phyloP scores from a whole-genome alignment of 2,329 filamentous ascomycete genomes.

The Curvularia lunata region DNA sequence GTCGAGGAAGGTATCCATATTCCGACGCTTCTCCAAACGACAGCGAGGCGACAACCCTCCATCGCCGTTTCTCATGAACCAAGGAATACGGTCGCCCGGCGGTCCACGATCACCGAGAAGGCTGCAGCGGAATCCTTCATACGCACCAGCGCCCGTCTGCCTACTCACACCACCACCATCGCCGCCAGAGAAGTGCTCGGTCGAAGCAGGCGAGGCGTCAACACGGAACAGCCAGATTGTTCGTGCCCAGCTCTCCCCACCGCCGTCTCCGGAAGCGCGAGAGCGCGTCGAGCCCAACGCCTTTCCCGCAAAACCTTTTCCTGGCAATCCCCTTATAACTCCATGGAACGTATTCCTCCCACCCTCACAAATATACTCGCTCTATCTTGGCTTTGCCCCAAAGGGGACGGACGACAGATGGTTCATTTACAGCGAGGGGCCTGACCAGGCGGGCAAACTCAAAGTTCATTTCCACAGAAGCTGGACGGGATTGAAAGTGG shows the following conservation, averaged over 20 bases:
- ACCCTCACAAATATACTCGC: constrained; percentile 36
- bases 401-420: constrained; percentile 37
- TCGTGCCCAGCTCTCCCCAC: constrained; percentile 2
- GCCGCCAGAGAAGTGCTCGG: constrained; percentile 11
- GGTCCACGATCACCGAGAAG: constrained; percentile 6
- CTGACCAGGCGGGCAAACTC: constrained; percentile 41
- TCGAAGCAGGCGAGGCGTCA: constrained; percentile 6
- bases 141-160: constrained; percentile 12
- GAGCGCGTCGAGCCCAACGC: constrained; percentile 21
- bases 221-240: constrained; percentile 7
- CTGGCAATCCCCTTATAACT: constrained; percentile 25
- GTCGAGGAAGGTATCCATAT: constrained; percentile 25
- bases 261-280: constrained; percentile 9
- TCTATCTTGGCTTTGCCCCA: constrained; percentile 41
- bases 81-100: constrained; percentile 1
- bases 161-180: constrained; percentile 22
- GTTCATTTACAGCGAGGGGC: constrained; percentile 46
- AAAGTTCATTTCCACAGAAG: constrained; percentile 46
- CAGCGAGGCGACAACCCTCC: constrained; percentile 15
- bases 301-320: constrained; percentile 31
- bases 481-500: constrained; percentile 44
- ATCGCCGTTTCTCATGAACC: constrained; percentile 10
- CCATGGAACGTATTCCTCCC: constrained; percentile 44
- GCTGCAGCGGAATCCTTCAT: constrained; percentile 2
- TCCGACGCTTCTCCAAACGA: constrained; percentile 28